A percentile compares a stretch with the other conserved stretches of the same genome.
These are phyloP conservation scores for Amphirosellinia nigrospora DNA, from an alignment of 495 filamentous ascomycete genomes.

Conservation along the genomic window DNA sequence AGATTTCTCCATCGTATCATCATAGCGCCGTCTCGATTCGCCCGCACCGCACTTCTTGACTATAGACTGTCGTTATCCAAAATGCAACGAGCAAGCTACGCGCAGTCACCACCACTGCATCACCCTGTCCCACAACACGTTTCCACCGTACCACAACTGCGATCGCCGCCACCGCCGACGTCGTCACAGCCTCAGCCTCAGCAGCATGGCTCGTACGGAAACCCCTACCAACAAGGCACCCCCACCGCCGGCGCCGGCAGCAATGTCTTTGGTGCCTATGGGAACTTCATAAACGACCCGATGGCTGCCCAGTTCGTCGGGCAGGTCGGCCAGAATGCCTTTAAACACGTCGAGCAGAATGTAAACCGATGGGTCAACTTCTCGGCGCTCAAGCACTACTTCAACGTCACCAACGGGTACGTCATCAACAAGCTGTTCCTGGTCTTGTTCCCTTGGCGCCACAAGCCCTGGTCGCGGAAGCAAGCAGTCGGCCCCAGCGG, in stretches of 20 bases:
- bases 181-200: slow-evolving; percentile 77
- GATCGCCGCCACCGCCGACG: slow-evolving; percentile 87
- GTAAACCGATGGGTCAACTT: slow-evolving; percentile 95
- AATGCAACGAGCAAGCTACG: slow-evolving; percentile 88
- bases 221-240: slow-evolving; percentile 70
- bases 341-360: slow-evolving; percentile 89
- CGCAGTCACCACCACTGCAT: slow-evolving; percentile 93
- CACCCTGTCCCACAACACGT: slow-evolving; percentile 99
- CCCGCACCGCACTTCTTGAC: not conserved
- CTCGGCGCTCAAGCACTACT: slow-evolving; percentile 93
- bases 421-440: slow-evolving; percentile 83
- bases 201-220: slow-evolving; percentile 73
- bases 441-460: slow-evolving; percentile 95
- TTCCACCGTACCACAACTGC: slow-evolving; percentile 97
- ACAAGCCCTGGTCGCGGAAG: slow-evolving; percentile 91
- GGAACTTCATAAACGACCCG: slow-evolving; percentile 91
- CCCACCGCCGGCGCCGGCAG: slow-evolving; percentile 47
- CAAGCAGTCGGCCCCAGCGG: slow-evolving; percentile 67
- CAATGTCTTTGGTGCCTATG: slow-evolving; percentile 74
- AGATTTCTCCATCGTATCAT: not conserved
- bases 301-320: slow-evolving; percentile 92
- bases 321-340: slow-evolving; percentile 89
- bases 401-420: slow-evolving; percentile 94
- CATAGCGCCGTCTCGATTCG: not conserved
- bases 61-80: slow-evolving; percentile 31